Evolutionary conservation across 441 rosid species (phyloP), one percentile per base, ranked within the genome.

Genomic region (Gossypium davidsonii): DNA sequence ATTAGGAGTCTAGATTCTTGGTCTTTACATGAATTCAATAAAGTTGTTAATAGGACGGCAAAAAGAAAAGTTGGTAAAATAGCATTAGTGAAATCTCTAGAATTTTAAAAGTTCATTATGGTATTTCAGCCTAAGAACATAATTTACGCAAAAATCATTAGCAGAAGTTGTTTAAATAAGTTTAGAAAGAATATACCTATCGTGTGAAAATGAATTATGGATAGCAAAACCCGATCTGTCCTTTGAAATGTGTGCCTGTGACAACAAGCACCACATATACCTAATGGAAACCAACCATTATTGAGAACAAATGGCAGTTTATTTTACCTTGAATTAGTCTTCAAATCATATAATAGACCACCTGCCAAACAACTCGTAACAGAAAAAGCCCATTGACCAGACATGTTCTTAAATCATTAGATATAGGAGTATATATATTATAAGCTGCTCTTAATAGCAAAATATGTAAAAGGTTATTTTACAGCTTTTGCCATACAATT

Each of bases 401-500:
- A 17, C 61, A 71, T 26, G 76, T 73, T 78, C 72, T 49, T 28
- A 37, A 48, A 48, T 48, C 44, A 39, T 39, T 7, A 12, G n/a
- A 14, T 48, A 48, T 14, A 10, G n/a, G 6, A 11, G 26, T 20
- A 55, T 55, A 55, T 20, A 55, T 20, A 55, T 18, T 62, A 74
- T 58, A 49, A 46, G 79, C 26, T 20, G 53, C 76, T 70, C 66
- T 70, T 67, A 63, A 73, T 73, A 70, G 73, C 25, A 57, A 72
- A 74, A 65, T 58, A 69, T 10, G 63, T 53, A 59, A 46, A 23
- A 77, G 37, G 63, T 77, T 74, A 74, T 37, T 34, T 74, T 75
- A 75, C 85, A 81, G 28, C 56, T 79, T 76, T n/a, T 73, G 78
- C 26, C 72, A 70, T 25, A 59, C 73, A 46, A 44, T 17, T 21